Conservation (phyloP, 2,329 filamentous ascomycete genomes). For the Daldinia sp. region DNA sequence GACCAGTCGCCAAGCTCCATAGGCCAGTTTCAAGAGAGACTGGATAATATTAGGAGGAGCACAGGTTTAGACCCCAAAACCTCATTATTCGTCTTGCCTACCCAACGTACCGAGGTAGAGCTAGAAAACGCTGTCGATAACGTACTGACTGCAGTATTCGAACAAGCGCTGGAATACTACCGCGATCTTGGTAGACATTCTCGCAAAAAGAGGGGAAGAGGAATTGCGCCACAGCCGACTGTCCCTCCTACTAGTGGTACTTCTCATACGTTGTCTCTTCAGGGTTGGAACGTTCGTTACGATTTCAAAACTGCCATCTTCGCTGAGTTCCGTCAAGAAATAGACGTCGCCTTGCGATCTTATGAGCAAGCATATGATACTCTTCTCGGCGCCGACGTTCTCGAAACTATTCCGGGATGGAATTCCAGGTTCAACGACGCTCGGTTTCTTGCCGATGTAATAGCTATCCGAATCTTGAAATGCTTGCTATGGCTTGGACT, state of each 20-base stretch:
- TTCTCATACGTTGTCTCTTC: slow-evolving; percentile 84
- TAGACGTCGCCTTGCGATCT: slow-evolving; percentile 85
- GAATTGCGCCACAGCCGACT: slow-evolving; percentile 82
- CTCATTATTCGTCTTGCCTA: slow-evolving; percentile 83
- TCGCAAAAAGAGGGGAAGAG: slow-evolving; percentile 86
- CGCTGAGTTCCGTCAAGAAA: slow-evolving; percentile 92
- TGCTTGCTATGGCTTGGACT: slow-evolving; percentile 85
- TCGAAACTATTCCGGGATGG: slow-evolving; percentile 92
- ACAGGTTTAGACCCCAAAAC: slow-evolving; percentile 86
- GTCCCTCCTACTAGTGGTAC: slow-evolving; percentile 85
- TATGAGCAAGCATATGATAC: slow-evolving; percentile 90
- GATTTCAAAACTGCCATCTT: slow-evolving; percentile 94
- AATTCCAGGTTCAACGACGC: slow-evolving; percentile 91
- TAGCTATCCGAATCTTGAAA: slow-evolving; percentile 83
- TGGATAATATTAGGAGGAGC: slow-evolving; percentile 81
- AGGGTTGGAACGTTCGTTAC: slow-evolving; percentile 93
- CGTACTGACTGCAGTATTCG: slow-evolving; percentile 79
- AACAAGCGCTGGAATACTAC: slow-evolving; percentile 87
- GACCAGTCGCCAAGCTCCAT: slow-evolving; percentile 68
- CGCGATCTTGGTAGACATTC: slow-evolving; percentile 92
- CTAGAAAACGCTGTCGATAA: slow-evolving; percentile 79
- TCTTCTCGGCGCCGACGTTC: slow-evolving; percentile 83
- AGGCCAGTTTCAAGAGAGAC: slow-evolving; percentile 75
- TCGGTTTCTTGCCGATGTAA: slow-evolving; percentile 84
- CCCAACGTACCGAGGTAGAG: slow-evolving; percentile 77